Percentiles rank a stretch among this genome's conserved stretches.
These are phyloP conservation scores for Hylodesmum podocarpum DNA, from an alignment of 306 rosid species.

Conservation along the genomic window DNA sequence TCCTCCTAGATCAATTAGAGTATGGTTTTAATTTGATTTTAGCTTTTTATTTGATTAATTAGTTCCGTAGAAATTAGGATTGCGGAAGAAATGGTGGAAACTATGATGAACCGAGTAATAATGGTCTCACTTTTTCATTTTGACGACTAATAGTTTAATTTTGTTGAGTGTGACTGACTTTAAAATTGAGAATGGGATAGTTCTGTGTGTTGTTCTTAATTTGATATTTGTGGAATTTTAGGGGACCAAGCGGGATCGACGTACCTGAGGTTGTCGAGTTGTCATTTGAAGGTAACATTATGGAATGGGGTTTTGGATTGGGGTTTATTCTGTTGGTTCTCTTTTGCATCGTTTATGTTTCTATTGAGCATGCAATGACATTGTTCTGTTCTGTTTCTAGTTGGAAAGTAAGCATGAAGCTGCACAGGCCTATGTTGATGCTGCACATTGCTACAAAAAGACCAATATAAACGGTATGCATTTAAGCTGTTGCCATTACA, in stretches of 20 bases:
- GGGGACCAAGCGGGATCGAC: constrained; percentile 89
- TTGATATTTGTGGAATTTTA: constrained; percentile 30
- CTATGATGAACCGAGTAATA: neutral
- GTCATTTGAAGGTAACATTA: constrained; percentile 77
- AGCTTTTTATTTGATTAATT: constrained; percentile 1
- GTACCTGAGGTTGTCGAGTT: constrained; percentile 71
- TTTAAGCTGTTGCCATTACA: neutral
- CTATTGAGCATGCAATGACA: neutral
- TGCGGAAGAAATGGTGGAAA: neutral
- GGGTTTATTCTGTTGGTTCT: neutral
- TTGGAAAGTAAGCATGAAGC: constrained; percentile 95
- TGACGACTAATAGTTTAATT: neutral
- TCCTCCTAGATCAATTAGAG: neutral
- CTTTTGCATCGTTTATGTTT: neutral
- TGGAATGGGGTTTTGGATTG: constrained; percentile 20
- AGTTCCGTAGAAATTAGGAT: neutral
- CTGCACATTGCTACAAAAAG: constrained; percentile 93
- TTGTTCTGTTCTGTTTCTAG: constrained; percentile 44
- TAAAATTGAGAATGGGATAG: neutral
- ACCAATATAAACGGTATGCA: constrained; percentile 61
- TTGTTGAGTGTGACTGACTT: constrained; percentile 3
- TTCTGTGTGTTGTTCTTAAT: constrained; percentile 25
- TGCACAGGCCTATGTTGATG: constrained; percentile 87
- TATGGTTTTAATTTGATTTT: constrained; percentile 9
- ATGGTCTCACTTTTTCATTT: neutral